Conservation (phyloP, 306 rosid genomes). For the Myrica gale region DNA sequence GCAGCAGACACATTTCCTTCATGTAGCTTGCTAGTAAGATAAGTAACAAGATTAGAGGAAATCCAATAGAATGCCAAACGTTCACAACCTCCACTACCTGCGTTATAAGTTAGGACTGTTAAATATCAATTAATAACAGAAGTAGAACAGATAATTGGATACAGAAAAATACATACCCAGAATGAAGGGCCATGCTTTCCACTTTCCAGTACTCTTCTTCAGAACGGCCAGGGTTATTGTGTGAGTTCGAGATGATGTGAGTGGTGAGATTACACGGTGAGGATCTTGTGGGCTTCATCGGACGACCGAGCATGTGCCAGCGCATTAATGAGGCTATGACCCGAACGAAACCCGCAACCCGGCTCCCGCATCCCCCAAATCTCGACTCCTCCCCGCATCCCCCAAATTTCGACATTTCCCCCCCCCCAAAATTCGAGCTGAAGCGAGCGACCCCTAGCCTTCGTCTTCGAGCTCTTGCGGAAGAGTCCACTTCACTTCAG, state of each 20-base stretch:
- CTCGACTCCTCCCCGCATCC: no score
- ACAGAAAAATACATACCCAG: constrained; percentile 38
- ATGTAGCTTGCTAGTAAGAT: constrained; percentile 78
- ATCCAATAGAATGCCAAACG: constrained; percentile 95
- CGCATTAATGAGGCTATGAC: no score
- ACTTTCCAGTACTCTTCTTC: constrained; percentile 51
- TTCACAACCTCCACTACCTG: constrained; percentile 92
- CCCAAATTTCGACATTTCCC: no score
- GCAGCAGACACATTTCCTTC: constrained; percentile 92
- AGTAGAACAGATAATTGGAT: background rate
- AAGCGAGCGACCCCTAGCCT: no score
- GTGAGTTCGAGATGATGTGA: no score
- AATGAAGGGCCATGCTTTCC: constrained; percentile 64
- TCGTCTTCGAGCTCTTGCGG: no score
- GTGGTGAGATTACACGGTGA: background rate
- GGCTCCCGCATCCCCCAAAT: no score
- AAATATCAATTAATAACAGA: background rate
- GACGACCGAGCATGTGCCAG: no score
- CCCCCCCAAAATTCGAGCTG: no score
- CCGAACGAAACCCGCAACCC: no score
- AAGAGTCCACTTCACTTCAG: no score
- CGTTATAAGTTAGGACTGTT: constrained; percentile 18
- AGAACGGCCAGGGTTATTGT: constrained; percentile 19
- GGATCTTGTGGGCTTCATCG: no score
- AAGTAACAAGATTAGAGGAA: constrained; percentile 84